Evolutionary conservation across 2,329 filamentous ascomycete species (phyloP), one percentile per base, ranked within the genome.

Genomic region (Fusarium nanum): DNA sequence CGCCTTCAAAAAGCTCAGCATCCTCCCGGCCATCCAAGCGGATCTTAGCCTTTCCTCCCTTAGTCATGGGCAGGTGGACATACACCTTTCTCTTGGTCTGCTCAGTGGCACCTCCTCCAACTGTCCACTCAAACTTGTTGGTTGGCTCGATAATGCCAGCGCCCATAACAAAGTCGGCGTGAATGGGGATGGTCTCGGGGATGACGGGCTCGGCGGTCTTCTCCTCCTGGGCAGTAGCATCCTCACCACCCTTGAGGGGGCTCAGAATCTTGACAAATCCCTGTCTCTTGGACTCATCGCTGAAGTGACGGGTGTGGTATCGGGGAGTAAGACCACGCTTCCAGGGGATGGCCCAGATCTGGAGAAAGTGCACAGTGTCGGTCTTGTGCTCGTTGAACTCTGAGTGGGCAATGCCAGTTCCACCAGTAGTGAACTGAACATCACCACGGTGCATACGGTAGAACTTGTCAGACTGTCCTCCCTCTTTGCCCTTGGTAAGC

Each of bases 381-480:
- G 86, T 81, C 56, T 82, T 78, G 78, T 93, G 89, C 80, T 96
- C 90, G 80, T 95, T 96, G 81, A 91, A 89, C 81, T 97, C 93
- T 10, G 89, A 92, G 79, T 97, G 93, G 3, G 93, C 88, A 74
- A 97, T 88, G 74, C 89, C 89, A 7, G 89, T 93, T 57, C 93
- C 93, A n/a, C 92, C 93, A 16, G 91, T 94, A 12, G 93, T 97
- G 80, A 97, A 97, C 76, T 97, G 93, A 46, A 97, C 92, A 78
- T 97, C 93, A 14, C 93, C 93, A 40, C 93, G 85, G 75, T 87
- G 87, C 84, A 97, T 91, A 34, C 88, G 84, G 76, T 85, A 92
- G 76, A 92, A 93, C 72, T 88, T 84, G 77, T 92, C 88, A 45
- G 86, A 85, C 68, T 83, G 81, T 18, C 78, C 84, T 23, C 85